Evolutionary conservation across 768 basidiomycete species (phyloP).

Genomic region (Tricholoma sp.): DNA sequence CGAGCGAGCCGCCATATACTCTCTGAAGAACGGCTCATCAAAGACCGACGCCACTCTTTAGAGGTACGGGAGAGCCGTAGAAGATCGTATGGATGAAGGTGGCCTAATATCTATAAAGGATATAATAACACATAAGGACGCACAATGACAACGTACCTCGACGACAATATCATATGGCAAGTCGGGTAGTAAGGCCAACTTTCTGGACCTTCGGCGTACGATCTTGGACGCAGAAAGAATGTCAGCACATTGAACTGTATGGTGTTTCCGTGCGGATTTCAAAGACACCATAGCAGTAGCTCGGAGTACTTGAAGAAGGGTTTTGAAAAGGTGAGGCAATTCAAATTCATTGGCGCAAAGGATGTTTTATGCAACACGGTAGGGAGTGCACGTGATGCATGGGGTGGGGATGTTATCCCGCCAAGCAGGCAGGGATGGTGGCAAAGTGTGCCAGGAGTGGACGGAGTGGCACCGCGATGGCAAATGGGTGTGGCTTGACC

Average conservation of each 20-base stretch:
- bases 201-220: neutral
- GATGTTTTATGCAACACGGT: neutral
- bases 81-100: constrained; percentile 1
- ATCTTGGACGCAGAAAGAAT: neutral
- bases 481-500: no score
- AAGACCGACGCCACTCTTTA: neutral
- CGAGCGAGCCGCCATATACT: neutral
- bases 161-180: constrained; percentile 1
- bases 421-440: no score
- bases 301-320: neutral
- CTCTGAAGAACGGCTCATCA: constrained; percentile 5
- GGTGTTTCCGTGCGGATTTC: neutral
- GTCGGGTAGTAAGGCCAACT: neutral
- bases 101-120: neutral
- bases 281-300: neutral
- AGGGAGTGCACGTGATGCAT: no score
- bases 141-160: neutral
- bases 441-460: no score
- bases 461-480: no score
- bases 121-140: neutral
- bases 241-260: neutral
- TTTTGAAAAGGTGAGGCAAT: neutral
- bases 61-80: constrained; percentile 1
- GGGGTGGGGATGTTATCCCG: no score
- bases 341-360: neutral